phyloP scores from a whole-genome alignment of 441 rosid species.

The Kokia cookei region DNA sequence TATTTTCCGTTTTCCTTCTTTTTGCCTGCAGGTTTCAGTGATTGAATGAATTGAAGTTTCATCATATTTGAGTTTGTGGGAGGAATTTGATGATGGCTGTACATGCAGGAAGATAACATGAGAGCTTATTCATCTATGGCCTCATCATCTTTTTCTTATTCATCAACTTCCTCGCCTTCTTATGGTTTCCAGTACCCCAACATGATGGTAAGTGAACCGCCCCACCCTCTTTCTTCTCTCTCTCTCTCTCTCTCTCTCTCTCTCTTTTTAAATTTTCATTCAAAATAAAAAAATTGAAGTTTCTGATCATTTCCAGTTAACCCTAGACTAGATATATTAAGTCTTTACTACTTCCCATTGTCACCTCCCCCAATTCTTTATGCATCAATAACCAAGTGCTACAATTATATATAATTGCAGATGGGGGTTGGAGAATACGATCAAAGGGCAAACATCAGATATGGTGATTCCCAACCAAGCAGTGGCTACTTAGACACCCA shows the following conservation, averaged over 20 bases:
- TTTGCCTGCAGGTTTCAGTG: not conserved
- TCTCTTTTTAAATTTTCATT: too few species aligned
- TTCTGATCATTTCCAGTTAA: too few species aligned
- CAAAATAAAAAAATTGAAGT: too few species aligned
- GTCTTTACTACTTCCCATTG: not conserved
- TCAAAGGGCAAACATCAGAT: conserved; percentile 58
- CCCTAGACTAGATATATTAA: not conserved
- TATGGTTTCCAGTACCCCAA: conserved; percentile 47
- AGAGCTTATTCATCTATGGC: conserved; percentile 49
- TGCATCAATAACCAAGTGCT: too few species aligned
- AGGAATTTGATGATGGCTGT: not conserved
- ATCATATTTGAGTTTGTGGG: not conserved
- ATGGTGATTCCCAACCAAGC: conserved; percentile 45
- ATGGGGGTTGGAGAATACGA: conserved; percentile 61
- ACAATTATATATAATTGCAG: conserved; percentile 22
- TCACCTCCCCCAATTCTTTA: not conserved
- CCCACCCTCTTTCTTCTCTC: not conserved
- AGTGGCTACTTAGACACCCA: conserved; percentile 45
- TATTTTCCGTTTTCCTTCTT: not conserved
- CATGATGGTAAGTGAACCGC: conserved; percentile 42
- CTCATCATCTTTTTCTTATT: conserved; percentile 40
- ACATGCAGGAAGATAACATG: conserved; percentile 63
- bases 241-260: too few species aligned
- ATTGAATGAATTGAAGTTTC: not conserved
- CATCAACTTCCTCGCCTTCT: conserved; percentile 47